Conservation (phyloP, 2,329 filamentous ascomycete genomes). For the Dothiorella sarmentorum region DNA sequence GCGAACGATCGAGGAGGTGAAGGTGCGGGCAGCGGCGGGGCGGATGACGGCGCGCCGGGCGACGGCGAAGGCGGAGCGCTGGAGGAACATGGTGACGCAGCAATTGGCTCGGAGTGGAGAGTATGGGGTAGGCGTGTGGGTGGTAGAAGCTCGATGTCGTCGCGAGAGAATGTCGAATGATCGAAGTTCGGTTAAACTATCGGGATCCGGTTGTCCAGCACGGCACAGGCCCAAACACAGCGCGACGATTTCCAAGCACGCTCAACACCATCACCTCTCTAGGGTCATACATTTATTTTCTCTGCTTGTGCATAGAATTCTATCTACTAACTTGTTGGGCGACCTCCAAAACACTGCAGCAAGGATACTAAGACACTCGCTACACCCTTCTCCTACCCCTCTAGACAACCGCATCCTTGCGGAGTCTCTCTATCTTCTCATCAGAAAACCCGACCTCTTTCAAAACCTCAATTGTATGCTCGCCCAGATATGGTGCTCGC, state of each 20-base stretch:
- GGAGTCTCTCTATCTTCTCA: not conserved
- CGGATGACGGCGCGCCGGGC: constrained; percentile 43
- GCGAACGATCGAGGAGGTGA: constrained; percentile 46
- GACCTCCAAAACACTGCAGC: not conserved
- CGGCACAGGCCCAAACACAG: constrained; percentile 9
- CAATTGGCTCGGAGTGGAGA: constrained; percentile 38
- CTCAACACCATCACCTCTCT: not conserved
- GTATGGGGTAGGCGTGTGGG: constrained; percentile 25
- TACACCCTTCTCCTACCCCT: not conserved
- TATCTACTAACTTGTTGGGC: not conserved
- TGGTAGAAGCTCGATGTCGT: constrained; percentile 8
- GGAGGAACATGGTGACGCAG: constrained; percentile 44
- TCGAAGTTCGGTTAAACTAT: not conserved
- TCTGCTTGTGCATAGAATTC: not conserved
- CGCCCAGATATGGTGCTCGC: constrained; percentile 29
- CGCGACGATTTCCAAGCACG: constrained; percentile 14
- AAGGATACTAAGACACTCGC: not conserved
- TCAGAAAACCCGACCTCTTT: constrained; percentile 17
- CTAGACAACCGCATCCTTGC: not conserved
- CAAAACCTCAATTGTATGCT: constrained; percentile 27
- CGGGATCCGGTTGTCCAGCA: not conserved
- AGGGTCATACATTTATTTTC: not conserved
- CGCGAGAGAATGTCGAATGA: constrained; percentile 18
- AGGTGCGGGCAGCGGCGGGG: constrained; percentile 43
- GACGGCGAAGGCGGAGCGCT: constrained; percentile 49